phyloP scores from a whole-genome alignment of 73 alveolate genomes.

The Symbiodinium pilosum region DNA sequence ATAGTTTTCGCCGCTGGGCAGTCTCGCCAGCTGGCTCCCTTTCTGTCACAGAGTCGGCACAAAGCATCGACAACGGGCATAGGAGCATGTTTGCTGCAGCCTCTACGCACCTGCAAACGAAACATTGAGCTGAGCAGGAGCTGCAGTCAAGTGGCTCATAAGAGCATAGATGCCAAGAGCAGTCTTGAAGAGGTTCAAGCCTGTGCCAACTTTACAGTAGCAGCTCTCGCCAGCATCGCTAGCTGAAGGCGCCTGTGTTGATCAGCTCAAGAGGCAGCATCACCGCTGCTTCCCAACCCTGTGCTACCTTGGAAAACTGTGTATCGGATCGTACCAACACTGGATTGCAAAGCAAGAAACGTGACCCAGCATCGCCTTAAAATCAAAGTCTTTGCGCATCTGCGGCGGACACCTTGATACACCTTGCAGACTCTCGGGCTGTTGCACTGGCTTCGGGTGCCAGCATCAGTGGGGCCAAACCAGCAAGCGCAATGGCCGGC shows the following conservation, averaged over 20 bases:
- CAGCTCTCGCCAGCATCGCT: neutral
- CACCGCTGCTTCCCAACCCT: constrained; percentile 90
- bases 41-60: no score
- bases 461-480: neutral
- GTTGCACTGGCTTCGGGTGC: constrained; percentile 11
- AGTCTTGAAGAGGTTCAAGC: constrained; percentile 84
- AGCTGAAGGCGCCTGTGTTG: constrained; percentile 77
- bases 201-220: neutral
- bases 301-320: constrained; percentile 66
- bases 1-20: no score
- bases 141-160: constrained; percentile 21
- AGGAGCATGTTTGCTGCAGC: no score
- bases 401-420: no score
- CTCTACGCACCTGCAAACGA: no score
- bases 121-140: neutral
- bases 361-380: no score
- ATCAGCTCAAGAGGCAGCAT: constrained; percentile 58
- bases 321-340: no score
- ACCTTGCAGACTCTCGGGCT: no score
- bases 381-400: no score
- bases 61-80: no score
- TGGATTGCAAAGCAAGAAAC: no score
- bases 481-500: constrained; percentile 3
- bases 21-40: no score
- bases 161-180: constrained; percentile 89